A percentile compares a stretch with the other conserved stretches of the same genome.
Evolutionary conservation across 23 red algal genomes (phyloP).

Genomic region (Chondrus crispus): DNA sequence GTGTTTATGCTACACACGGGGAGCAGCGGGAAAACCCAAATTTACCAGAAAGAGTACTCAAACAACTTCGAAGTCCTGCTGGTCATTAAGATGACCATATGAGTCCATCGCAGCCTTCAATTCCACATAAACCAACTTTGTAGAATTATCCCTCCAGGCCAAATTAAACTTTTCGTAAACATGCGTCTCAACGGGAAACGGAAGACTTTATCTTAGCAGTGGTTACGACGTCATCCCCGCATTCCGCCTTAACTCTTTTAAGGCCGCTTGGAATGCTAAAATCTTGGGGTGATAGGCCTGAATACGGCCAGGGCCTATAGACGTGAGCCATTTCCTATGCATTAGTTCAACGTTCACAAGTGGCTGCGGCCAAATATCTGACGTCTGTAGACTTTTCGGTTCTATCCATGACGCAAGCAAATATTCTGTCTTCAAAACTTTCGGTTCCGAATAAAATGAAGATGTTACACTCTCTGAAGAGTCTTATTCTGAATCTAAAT

Average conservation of each 20-base stretch:
- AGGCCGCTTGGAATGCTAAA: not conserved
- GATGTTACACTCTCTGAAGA: too few relatives aligned
- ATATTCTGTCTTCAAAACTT: too few relatives aligned
- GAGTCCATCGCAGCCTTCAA: not conserved
- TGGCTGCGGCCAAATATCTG: not conserved
- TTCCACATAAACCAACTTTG: not conserved
- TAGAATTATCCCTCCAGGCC: not conserved
- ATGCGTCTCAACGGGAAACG: not conserved
- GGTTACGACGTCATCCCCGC: not conserved
- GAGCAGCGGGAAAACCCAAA: too few relatives aligned
- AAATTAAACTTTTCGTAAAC: not conserved
- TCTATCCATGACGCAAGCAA: too few relatives aligned
- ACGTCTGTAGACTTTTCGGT: not conserved
- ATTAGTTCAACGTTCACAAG: not conserved
- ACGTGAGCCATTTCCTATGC: not conserved
- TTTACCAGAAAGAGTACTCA: too few relatives aligned
- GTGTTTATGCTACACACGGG: too few relatives aligned
- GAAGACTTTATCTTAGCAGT: not conserved
- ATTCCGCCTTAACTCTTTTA: not conserved
- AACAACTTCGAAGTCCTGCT: not conserved
- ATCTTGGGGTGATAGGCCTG: not conserved
- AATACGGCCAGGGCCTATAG: not conserved
- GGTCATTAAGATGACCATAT: not conserved
- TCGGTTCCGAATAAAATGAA: too few relatives aligned
- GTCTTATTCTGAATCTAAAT: too few relatives aligned